Conservation (phyloP, 495 filamentous ascomycete genomes). For the Penicillium atrosanguineum region DNA sequence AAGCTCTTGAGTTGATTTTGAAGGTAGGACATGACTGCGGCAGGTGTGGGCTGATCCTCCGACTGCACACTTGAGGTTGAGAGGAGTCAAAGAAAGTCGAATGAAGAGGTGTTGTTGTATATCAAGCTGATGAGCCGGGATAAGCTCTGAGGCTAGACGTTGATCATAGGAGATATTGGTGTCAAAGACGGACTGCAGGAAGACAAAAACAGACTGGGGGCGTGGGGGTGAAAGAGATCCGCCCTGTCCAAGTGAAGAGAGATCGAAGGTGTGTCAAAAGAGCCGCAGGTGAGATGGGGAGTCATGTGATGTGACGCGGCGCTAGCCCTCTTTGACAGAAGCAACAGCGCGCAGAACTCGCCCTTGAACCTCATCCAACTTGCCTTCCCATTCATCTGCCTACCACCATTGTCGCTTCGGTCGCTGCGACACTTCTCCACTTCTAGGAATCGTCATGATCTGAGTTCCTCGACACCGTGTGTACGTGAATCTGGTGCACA, state of each 20-base stretch:
- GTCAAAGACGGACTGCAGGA: background rate
- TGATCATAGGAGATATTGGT: constrained; percentile 2
- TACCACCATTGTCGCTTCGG: constrained; percentile 3
- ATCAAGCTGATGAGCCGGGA: constrained; percentile 4
- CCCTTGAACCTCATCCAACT: constrained; percentile 14
- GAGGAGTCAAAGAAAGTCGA: constrained; percentile 1
- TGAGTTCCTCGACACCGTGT: constrained; percentile 18
- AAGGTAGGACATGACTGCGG: constrained; percentile 44
- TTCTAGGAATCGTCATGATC: constrained; percentile 17
- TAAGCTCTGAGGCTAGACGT: constrained; percentile 6
- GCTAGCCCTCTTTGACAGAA: constrained; percentile 17
- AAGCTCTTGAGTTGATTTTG: constrained; percentile 49
- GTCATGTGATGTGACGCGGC: constrained; percentile 13
- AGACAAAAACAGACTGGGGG: background rate
- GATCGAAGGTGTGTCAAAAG: background rate
- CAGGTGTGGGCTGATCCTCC: background rate
- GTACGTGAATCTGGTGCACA: constrained; percentile 21
- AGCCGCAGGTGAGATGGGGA: constrained; percentile 1
- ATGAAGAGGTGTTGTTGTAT: background rate
- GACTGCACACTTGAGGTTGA: background rate
- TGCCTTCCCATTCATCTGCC: constrained; percentile 4
- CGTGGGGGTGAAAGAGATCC: background rate
- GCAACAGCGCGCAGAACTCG: constrained; percentile 21
- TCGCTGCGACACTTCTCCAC: constrained; percentile 1
- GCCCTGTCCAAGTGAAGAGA: constrained; percentile 6